Base-by-base conservation (phyloP, 352 stramenopile genomes). In the Phytophthora chlamydospora region DNA sequence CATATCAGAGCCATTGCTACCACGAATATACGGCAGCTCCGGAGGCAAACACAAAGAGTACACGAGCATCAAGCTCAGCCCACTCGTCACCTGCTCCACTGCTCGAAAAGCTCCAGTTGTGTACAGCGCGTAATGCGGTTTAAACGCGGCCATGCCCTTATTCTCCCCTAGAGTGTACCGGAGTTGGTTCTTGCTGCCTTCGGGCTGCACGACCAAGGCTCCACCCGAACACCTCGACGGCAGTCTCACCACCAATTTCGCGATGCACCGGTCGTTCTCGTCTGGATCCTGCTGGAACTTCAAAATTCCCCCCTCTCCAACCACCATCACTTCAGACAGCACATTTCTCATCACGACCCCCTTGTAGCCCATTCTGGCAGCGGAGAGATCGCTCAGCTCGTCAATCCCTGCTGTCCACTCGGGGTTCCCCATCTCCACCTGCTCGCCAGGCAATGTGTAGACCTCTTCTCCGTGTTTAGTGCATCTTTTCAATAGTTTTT, bases 21-120 rank as follows among this genome's bases (percentile, higher is more conserved):
- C 47, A 13, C 32, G 24, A 53, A 52, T 21, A 34, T 43, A 50
- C 16, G 40, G 49, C 13, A 60, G 14, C 4, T 66, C 42, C 13
- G n/a, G 12, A n/a, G 58, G 40, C 12, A 66, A 54, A 38, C 39
- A 59, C 14, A 66, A 14, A 1, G 39, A 60, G 38, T 66, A 66
- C 4, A 49, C 48, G 24, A 60, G 10, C 24, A 55, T 44, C 58
- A 60, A 49, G 19, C 42, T 38, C 35, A 35, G 50, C 6, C 27
- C 58, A 50, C 58, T 54, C n/a, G 49, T 60, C 42, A 66, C 49
- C 5, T 50, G 17, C n/a, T 59, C 41, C 21, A 66, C 44, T 11
- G 33, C 17, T 21, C 43, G 32, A 35, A 27, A 49, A 2, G 49
- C 32, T 34, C 49, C 48, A 54, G 48, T 43, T 4, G 49, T 35